Evolutionary conservation across 768 basidiomycete species (phyloP).

Genomic region (Pholiota molesta): DNA sequence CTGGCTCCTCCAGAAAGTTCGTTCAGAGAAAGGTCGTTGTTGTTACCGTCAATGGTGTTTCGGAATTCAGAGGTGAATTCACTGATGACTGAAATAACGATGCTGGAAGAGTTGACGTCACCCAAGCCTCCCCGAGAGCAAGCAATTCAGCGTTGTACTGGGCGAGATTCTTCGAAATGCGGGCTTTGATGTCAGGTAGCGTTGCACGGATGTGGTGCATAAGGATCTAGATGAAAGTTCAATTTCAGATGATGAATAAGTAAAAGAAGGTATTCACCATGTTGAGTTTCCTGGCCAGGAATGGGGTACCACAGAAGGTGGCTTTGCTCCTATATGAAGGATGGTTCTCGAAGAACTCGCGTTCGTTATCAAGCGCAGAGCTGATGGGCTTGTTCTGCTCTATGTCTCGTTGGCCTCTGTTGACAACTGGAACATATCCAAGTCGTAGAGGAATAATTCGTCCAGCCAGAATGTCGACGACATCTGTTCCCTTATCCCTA

Average conservation of each 20-base stretch:
- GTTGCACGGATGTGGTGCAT: conserved; percentile 99
- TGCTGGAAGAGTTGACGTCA: conserved; percentile 83
- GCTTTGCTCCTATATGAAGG: conserved; percentile 91
- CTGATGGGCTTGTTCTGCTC: conserved; percentile 85
- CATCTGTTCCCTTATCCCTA: conserved; percentile 97
- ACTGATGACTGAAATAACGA: conserved; percentile 96
- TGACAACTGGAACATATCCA: conserved; percentile 98
- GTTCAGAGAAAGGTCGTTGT: conserved; percentile 92
- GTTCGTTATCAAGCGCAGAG: conserved; percentile 86
- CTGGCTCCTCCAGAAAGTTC: conserved; percentile 98
- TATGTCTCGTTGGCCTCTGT: conserved; percentile 97
- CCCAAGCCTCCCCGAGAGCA: conserved; percentile 87
- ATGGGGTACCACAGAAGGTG: conserved; percentile 97
- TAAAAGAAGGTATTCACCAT: conserved; percentile 55
- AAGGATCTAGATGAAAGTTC: conserved; percentile 65
- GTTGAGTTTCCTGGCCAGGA: conserved; percentile 93
- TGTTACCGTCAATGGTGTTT: conserved; percentile 95
- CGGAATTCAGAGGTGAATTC: conserved; percentile 98
- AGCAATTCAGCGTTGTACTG: conserved; percentile 87
- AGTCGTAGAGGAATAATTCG: conserved; percentile 94
- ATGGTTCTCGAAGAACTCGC: conserved; percentile 94
- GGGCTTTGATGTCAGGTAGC: conserved; percentile 97
- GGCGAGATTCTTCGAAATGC: conserved; percentile 88
- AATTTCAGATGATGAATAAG: background rate
- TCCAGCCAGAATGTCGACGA: conserved; percentile 97